Conservation (phyloP, 2,329 filamentous ascomycete species). For the Moelleriella libera region DNA sequence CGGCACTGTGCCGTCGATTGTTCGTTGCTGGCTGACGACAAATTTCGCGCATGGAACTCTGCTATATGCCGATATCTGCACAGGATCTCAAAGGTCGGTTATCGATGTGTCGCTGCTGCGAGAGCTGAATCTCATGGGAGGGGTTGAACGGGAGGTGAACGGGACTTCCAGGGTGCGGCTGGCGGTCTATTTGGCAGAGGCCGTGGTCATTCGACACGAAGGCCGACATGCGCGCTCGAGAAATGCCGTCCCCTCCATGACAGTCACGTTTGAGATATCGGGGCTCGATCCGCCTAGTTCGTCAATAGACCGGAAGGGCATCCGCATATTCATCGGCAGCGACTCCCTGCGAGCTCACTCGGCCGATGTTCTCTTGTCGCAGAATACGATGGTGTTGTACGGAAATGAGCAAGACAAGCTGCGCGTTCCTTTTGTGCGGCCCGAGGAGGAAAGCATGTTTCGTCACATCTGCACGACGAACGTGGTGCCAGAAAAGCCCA, state of each 20-base stretch:
- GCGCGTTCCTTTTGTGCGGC: constrained; percentile 81
- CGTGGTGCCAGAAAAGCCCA: constrained; percentile 37
- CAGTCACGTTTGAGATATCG: constrained; percentile 62
- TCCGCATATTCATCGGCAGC: constrained; percentile 82
- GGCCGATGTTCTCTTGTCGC: constrained; percentile 82
- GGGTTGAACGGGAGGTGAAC: constrained; percentile 51
- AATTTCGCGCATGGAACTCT: constrained; percentile 82
- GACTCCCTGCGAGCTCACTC: constrained; percentile 76
- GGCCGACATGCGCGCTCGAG: constrained; percentile 62
- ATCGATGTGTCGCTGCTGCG: constrained; percentile 62
- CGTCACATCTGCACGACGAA: constrained; percentile 58
- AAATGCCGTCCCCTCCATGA: constrained; percentile 57
- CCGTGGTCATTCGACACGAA: constrained; percentile 63
- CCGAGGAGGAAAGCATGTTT: constrained; percentile 73
- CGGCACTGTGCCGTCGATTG: constrained; percentile 82
- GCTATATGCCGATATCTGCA: constrained; percentile 84
- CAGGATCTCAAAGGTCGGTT: constrained; percentile 79
- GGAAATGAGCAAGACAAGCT: constrained; percentile 78
- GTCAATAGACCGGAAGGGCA: constrained; percentile 35
- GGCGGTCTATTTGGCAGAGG: constrained; percentile 81
- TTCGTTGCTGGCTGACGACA: constrained; percentile 87
- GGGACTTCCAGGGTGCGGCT: constrained; percentile 58
- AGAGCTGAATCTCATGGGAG: constrained; percentile 56
- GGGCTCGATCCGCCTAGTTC: constrained; percentile 32
- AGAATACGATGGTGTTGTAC: constrained; percentile 76